These are phyloP conservation scores for Ganoderma multipileum DNA, from an alignment of 1,284 basidiomycete genomes.

Conservation along the genomic window DNA sequence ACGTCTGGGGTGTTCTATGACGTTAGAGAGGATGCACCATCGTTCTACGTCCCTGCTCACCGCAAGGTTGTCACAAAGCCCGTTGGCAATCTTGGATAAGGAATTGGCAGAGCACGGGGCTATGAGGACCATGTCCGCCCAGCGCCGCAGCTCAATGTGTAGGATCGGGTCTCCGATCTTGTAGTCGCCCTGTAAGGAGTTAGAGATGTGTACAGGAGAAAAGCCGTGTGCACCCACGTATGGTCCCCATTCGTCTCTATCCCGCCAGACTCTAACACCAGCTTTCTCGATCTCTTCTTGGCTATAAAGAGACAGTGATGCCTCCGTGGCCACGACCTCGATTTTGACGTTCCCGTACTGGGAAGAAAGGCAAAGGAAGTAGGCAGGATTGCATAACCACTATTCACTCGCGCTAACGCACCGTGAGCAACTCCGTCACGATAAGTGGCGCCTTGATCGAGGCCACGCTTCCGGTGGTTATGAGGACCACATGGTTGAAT, in stretches of 20 bases:
- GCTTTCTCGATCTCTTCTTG: conserved; percentile 56
- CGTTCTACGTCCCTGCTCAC: conserved; percentile 50
- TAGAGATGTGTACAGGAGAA: background rate
- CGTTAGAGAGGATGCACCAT: background rate
- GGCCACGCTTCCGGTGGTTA: conserved; percentile 93
- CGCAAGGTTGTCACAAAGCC: conserved; percentile 90
- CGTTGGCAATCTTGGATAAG: conserved; percentile 89
- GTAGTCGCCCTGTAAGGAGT: conserved; percentile 52
- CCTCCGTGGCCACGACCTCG: conserved; percentile 84
- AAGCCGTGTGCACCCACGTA: conserved; percentile 43
- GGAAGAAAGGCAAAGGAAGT: background rate
- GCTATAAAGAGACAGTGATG: conserved; percentile 83
- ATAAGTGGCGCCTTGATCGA: conserved; percentile 94
- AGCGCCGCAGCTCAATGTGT: conserved; percentile 95
- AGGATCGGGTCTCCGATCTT: conserved; percentile 91
- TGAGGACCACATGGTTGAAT: conserved; percentile 77
- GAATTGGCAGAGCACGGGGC: conserved; percentile 97
- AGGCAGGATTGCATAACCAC: conserved; percentile 1
- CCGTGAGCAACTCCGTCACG: conserved; percentile 75
- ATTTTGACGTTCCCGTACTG: conserved; percentile 81
- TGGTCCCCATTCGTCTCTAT: conserved; percentile 88
- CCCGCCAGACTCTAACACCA: conserved; percentile 83
- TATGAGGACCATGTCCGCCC: conserved; percentile 95
- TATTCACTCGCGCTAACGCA: conserved; percentile 46
- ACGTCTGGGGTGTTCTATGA: conserved; percentile 67